Base-by-base conservation (phyloP, 768 basidiomycete genomes). In the Panus rudis region DNA sequence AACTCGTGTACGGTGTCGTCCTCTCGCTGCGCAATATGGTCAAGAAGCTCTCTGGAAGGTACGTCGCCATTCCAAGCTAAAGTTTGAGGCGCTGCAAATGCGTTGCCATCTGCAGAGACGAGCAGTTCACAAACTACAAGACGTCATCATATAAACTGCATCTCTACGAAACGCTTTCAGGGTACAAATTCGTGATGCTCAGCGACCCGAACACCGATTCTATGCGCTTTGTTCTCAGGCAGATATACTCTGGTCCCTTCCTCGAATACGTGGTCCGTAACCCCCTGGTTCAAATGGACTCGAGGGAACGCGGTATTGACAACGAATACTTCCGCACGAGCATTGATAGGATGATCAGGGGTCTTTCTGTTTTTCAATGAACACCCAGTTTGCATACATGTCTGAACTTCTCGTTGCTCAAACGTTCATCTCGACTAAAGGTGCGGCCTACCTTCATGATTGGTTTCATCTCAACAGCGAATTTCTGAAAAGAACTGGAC, bases 1-100 rank as follows among this genome's bases (percentile, higher is more conserved):
- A 99, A 60, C 75, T 99, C 48, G 93, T 99, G 0, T 99, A 98
- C 60, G 96, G 96, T 43, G 89, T 99, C 42, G 72, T 98, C 12
- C 69, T 97, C 32, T 92, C 90, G 6, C 59, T 99, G 53, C 68
- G 91, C 42, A 92, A 91, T 62, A 94, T 98, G 92, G 71, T 94
- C 58, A 94, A 81, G 71, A 98, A 96, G 63, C 64, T 99, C 8
- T 87, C 93, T 11, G 82, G 85, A 52, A 75, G 82, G 94, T 92
- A 51, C 30, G 68, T 53, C 25, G 21, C 11, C 14, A 33, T 14
- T 47, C 26, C 27, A 27, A 14, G 16, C n/a, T 25, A 21, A 13
- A 26, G 25, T 24, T 25, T 10, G 4, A 17, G 5, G 16, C 21
- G 19, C 30, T 4, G 23, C 34, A 21, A 44, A 11, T 45, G 19